A percentile compares a stretch with the other conserved stretches of the same genome.
phyloP scores from a whole-genome alignment of 2,329 filamentous ascomycete genomes.

The Penicillium sp. region DNA sequence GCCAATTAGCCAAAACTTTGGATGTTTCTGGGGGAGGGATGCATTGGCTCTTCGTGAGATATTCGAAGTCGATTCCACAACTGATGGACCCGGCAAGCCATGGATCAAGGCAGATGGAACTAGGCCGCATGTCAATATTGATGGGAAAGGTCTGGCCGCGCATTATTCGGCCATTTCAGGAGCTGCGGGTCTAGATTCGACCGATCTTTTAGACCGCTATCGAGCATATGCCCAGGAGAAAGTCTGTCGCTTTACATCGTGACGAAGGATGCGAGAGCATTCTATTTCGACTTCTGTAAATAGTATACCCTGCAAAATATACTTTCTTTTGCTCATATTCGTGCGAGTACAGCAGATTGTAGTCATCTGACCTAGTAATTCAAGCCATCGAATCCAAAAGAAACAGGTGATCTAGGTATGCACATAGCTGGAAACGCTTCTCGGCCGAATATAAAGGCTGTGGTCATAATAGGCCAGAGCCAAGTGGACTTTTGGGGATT shows the following conservation, averaged over 20 bases:
- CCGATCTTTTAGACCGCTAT: slow-evolving; percentile 57
- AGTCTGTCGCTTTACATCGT: slow-evolving; percentile 40
- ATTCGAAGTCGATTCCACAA: slow-evolving; percentile 44
- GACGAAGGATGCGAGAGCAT: background rate
- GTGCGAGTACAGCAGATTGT: background rate
- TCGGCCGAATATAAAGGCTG: background rate
- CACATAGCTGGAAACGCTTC: background rate
- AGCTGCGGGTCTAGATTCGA: slow-evolving; percentile 48
- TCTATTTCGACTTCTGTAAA: background rate
- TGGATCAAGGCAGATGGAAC: slow-evolving; percentile 35
- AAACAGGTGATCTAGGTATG: background rate
- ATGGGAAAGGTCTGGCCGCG: slow-evolving; percentile 55
- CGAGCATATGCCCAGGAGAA: slow-evolving; percentile 54
- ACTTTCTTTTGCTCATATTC: background rate
- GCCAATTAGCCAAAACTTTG: slow-evolving; percentile 56
- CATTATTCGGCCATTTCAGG: slow-evolving; percentile 53
- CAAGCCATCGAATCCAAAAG: background rate
- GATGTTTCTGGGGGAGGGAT: slow-evolving; percentile 55
- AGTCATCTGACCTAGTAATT: background rate
- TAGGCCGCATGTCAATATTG: slow-evolving; percentile 46
- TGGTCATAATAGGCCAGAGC: background rate
- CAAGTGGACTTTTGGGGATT: background rate
- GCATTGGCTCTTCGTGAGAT: slow-evolving; percentile 45
- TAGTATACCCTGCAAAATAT: background rate
- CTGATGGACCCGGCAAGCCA: slow-evolving; percentile 37